Percentiles rank a stretch among this genome's conserved stretches.
phyloP scores from a whole-genome alignment of 306 rosid genomes.

The Quercus robur region DNA sequence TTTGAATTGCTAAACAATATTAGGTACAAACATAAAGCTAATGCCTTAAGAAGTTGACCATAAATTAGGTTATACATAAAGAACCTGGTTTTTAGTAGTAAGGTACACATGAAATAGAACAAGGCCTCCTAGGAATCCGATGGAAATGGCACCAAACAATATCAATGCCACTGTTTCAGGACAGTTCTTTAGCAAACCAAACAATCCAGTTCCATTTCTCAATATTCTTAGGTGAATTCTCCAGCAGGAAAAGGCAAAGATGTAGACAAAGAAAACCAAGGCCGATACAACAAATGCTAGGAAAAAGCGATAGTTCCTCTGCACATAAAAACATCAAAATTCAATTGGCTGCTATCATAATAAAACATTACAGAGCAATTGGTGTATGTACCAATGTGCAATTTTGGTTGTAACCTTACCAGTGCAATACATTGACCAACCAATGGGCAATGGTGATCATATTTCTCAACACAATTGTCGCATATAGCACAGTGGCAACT shows the following conservation, averaged over 20 bases:
- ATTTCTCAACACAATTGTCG: slow-evolving; percentile 38
- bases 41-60: background rate
- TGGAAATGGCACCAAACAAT: slow-evolving; percentile 23
- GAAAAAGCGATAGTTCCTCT: slow-evolving; percentile 37
- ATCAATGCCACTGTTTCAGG: slow-evolving; percentile 38
- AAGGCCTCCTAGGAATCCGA: slow-evolving; percentile 19
- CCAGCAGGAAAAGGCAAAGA: slow-evolving; percentile 30
- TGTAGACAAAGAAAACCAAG: slow-evolving; percentile 26
- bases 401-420: slow-evolving; percentile 14
- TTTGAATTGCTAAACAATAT: background rate
- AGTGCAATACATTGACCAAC: slow-evolving; percentile 37
- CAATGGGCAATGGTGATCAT: slow-evolving; percentile 43
- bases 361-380: background rate
- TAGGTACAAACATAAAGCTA: no score
- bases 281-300: slow-evolving; percentile 13
- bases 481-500: slow-evolving; percentile 39
- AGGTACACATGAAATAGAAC: slow-evolving; percentile 23
- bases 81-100: slow-evolving; percentile 33
- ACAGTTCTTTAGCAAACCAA: slow-evolving; percentile 17
- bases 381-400: background rate
- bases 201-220: slow-evolving; percentile 1
- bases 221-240: slow-evolving; percentile 19
- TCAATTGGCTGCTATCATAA: background rate
- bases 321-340: slow-evolving; percentile 1
- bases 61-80: background rate